phyloP scores from a whole-genome alignment of 2,329 filamentous ascomycete genomes.

The Colletotrichum sublineola region DNA sequence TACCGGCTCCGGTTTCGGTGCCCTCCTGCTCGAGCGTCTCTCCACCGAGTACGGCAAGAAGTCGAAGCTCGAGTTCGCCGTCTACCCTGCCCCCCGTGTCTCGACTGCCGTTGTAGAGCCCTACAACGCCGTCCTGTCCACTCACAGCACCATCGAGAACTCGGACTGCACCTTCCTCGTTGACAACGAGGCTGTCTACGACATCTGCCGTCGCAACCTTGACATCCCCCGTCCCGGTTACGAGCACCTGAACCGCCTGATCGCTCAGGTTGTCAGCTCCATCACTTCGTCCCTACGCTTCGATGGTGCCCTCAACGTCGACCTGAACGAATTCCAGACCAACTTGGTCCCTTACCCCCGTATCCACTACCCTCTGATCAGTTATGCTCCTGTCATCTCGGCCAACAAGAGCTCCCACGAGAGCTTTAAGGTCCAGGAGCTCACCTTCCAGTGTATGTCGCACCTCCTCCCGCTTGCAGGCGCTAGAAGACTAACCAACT shows the following conservation, averaged over 20 bases:
- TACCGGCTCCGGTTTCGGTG: slow-evolving; percentile 80
- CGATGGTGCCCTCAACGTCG: slow-evolving; percentile 79
- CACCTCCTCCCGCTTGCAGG: not conserved
- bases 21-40: slow-evolving; percentile 78
- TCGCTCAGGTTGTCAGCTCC: slow-evolving; percentile 81
- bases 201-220: slow-evolving; percentile 80
- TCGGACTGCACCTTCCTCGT: slow-evolving; percentile 84
- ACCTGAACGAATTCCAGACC: slow-evolving; percentile 83
- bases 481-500: slow-evolving; percentile 45
- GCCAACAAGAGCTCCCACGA: slow-evolving; percentile 85
- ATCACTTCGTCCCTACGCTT: slow-evolving; percentile 81
- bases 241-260: slow-evolving; percentile 79
- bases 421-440: slow-evolving; percentile 86
- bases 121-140: slow-evolving; percentile 80
- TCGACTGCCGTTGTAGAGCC: slow-evolving; percentile 80
- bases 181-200: slow-evolving; percentile 81
- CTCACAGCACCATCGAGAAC: slow-evolving; percentile 82
- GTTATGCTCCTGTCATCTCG: slow-evolving; percentile 79
- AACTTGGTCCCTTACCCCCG: slow-evolving; percentile 81
- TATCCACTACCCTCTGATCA: slow-evolving; percentile 81
- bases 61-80: slow-evolving; percentile 81
- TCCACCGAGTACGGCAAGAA: slow-evolving; percentile 83
- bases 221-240: slow-evolving; percentile 78
- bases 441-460: slow-evolving; percentile 78
- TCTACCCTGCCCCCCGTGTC: slow-evolving; percentile 78